Evolutionary conservation across 768 basidiomycete species (phyloP).

Genomic region (Tylopilus intermedius): DNA sequence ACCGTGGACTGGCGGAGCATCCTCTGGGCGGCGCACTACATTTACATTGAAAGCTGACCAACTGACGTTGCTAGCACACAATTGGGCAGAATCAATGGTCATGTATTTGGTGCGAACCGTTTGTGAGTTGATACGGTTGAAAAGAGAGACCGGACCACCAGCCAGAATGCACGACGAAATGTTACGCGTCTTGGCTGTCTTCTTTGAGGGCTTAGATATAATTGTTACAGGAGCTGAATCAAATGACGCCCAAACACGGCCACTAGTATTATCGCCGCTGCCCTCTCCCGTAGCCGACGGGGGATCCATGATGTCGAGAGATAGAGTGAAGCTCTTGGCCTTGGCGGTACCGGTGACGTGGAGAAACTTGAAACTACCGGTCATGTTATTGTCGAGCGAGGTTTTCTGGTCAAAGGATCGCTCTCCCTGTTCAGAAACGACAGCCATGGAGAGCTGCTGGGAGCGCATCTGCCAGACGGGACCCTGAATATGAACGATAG

Average conservation of each 20-base stretch:
- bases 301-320: constrained; percentile 80
- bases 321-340: constrained; percentile 84
- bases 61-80: constrained; percentile 84
- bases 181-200: constrained; percentile 92
- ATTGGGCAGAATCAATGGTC: constrained; percentile 79
- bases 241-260: constrained; percentile 86
- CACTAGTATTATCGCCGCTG: constrained; percentile 34
- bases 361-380: constrained; percentile 86
- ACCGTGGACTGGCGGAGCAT: constrained; percentile 58
- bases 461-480: constrained; percentile 79
- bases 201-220: constrained; percentile 96
- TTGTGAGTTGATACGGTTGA: constrained; percentile 95
- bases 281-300: constrained; percentile 44
- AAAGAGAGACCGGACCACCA: constrained; percentile 85
- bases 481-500: constrained; percentile 88
- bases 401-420: constrained; percentile 83
- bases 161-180: constrained; percentile 87
- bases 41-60: constrained; percentile 96
- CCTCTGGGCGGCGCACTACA: constrained; percentile 71
- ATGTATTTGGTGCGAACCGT: constrained; percentile 97
- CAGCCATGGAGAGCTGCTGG: constrained; percentile 79
- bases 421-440: constrained; percentile 79
- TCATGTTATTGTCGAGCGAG: constrained; percentile 76
- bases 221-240: constrained; percentile 89
- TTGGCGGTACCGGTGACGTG: constrained; percentile 87